A percentile compares a stretch with the other conserved stretches of the same genome.
These are phyloP conservation scores for Aaosphaeria arxii DNA, from an alignment of 2,329 filamentous ascomycete genomes.

Conservation along the genomic window DNA sequence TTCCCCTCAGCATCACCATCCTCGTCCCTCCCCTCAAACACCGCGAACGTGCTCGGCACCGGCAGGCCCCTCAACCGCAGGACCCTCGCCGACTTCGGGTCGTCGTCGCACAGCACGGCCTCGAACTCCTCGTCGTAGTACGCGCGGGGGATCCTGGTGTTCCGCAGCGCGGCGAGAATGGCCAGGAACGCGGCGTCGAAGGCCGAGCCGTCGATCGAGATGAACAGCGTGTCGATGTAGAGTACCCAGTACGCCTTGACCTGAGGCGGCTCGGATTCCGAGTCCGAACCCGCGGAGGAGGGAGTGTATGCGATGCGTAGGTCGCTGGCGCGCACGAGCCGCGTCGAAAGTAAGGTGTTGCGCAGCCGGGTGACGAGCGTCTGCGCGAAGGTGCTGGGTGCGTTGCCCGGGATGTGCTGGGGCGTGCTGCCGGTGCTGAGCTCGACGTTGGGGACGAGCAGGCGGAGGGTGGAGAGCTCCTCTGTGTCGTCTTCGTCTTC, in stretches of 20 bases:
- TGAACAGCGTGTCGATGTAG: conserved; percentile 92
- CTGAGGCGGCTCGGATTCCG: conserved; percentile 43
- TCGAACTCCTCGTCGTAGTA: conserved; percentile 83
- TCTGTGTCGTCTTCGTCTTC: conserved; percentile 12
- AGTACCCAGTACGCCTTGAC: conserved; percentile 90
- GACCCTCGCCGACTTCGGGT: conserved; percentile 50
- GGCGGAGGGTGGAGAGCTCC: conserved; percentile 53
- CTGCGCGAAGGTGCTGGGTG: conserved; percentile 78
- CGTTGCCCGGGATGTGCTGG: conserved; percentile 76
- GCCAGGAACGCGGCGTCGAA: conserved; percentile 90
- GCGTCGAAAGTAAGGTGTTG: conserved; percentile 69
- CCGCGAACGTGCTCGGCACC: conserved; percentile 67
- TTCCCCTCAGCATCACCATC: conserved; percentile 27
- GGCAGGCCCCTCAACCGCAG: conserved; percentile 66
- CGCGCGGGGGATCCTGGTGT: conserved; percentile 74
- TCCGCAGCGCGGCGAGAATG: conserved; percentile 72
- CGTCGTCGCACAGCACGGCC: conserved; percentile 70
- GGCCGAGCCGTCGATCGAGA: conserved; percentile 77
- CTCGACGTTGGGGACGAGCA: conserved; percentile 92
- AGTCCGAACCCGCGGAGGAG: conserved; percentile 34
- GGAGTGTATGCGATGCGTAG: conserved; percentile 70
- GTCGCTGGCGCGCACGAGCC: conserved; percentile 63
- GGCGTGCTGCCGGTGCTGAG: conserved; percentile 87
- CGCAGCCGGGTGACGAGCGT: conserved; percentile 78
- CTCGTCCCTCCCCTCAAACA: conserved; percentile 37